These are phyloP conservation scores for Globisporangium spinosum DNA, from an alignment of 352 stramenopile genomes.

Conservation along the genomic window DNA sequence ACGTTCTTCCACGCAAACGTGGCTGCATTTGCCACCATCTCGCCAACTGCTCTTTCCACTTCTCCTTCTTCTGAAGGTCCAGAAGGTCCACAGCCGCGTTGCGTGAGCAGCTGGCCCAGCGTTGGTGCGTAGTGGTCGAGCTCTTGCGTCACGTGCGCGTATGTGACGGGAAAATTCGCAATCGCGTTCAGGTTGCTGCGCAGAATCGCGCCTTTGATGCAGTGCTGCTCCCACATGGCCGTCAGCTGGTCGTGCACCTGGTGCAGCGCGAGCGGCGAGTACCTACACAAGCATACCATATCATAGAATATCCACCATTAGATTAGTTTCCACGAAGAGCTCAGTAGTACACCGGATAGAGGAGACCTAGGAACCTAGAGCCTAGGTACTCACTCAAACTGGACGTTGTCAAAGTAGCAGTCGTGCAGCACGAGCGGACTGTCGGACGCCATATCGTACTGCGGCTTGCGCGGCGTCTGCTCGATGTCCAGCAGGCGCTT, in stretches of 20 bases:
- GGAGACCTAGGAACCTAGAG: slow-evolving; percentile 20
- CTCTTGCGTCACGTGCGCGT: slow-evolving; percentile 46
- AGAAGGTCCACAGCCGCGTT: slow-evolving; percentile 28
- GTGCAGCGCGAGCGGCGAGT: slow-evolving; percentile 72
- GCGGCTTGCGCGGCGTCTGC: slow-evolving; percentile 73
- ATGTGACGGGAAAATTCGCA: slow-evolving; percentile 39
- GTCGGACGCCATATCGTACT: slow-evolving; percentile 96
- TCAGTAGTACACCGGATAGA: neutral
- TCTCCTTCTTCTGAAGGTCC: neutral
- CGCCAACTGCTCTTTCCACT: slow-evolving; percentile 10
- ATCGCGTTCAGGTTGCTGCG: slow-evolving; percentile 69
- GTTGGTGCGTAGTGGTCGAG: slow-evolving; percentile 72
- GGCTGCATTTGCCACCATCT: neutral
- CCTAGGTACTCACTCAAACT: slow-evolving; percentile 48
- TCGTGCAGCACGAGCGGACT: slow-evolving; percentile 96
- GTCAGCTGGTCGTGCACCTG: slow-evolving; percentile 80
- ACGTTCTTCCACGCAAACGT: slow-evolving; percentile 54
- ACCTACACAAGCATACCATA: slow-evolving; percentile 31
- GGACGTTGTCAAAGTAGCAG: slow-evolving; percentile 90
- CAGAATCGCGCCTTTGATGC: slow-evolving; percentile 67
- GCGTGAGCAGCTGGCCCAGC: slow-evolving; percentile 71
- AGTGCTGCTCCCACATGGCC: slow-evolving; percentile 80
- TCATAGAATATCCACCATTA: neutral
- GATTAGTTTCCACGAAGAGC: neutral
- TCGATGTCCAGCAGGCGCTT: slow-evolving; percentile 91